Evolutionary conservation across 495 filamentous ascomycete genomes (phyloP).

Genomic region (Achaetomiella virescens): DNA sequence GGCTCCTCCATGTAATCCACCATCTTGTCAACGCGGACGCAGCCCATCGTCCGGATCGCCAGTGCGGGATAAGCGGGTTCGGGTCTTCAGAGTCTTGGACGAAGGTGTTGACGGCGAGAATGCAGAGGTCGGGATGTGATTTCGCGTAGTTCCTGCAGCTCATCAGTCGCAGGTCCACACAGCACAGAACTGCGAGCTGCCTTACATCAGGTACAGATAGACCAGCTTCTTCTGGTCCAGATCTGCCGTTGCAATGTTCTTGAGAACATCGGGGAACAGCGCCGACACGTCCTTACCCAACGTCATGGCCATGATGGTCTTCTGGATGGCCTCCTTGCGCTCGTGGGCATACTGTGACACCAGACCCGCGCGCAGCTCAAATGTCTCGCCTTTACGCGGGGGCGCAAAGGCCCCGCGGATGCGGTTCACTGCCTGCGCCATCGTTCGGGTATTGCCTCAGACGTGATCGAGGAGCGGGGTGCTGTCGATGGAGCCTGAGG

Average conservation of each 20-base stretch:
- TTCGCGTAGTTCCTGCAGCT: slow-evolving; percentile 91
- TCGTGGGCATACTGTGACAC: slow-evolving; percentile 99
- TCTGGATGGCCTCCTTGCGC: slow-evolving; percentile 97
- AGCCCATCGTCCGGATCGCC: slow-evolving; percentile 98
- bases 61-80: slow-evolving; percentile 92
- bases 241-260: slow-evolving; percentile 94
- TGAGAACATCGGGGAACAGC: slow-evolving; percentile 94
- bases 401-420: slow-evolving; percentile 86
- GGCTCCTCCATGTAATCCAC: slow-evolving; percentile 99
- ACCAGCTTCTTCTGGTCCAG: slow-evolving; percentile 99
- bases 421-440: slow-evolving; percentile 87
- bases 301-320: slow-evolving; percentile 99
- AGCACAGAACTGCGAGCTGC: slow-evolving; percentile 12
- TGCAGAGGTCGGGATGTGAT: slow-evolving; percentile 97
- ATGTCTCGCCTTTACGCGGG: slow-evolving; percentile 95
- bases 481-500: slow-evolving; percentile 1
- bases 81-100: slow-evolving; percentile 99
- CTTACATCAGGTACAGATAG: slow-evolving; percentile 95
- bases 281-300: slow-evolving; percentile 97
- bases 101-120: slow-evolving; percentile 98
- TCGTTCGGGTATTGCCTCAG: slow-evolving; percentile 13
- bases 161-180: slow-evolving; percentile 5
- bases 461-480: not conserved
- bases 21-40: slow-evolving; percentile 98
- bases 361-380: slow-evolving; percentile 91